A percentile compares a stretch with the other conserved stretches of the same genome.
These are phyloP conservation scores for Fusarium citri DNA, from an alignment of 2,329 filamentous ascomycete species.

Conservation along the genomic window DNA sequence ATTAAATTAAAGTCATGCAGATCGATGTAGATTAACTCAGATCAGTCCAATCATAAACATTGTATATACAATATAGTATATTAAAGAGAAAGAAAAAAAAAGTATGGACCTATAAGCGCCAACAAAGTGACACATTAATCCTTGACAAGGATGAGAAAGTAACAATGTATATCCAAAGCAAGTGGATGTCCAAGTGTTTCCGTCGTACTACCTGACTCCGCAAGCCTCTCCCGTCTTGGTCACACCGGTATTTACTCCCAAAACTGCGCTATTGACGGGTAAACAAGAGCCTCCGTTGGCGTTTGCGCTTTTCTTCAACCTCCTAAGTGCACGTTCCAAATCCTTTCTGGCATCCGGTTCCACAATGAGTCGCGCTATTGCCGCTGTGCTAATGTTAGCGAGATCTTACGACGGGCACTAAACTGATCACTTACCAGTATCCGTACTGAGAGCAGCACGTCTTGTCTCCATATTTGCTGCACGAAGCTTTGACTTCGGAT, in stretches of 20 bases:
- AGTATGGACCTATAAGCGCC: neutral
- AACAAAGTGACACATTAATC: neutral
- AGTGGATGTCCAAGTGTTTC: neutral
- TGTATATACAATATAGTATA: neutral
- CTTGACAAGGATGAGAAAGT: constrained; percentile 10
- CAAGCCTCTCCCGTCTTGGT: constrained; percentile 16
- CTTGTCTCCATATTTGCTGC: constrained; percentile 48
- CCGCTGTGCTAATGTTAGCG: constrained; percentile 42
- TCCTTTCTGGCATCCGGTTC: constrained; percentile 49
- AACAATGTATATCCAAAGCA: neutral
- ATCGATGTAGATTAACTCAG: neutral
- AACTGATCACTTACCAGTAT: constrained; percentile 48
- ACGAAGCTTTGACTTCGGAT: constrained; percentile 47
- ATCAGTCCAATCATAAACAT: neutral
- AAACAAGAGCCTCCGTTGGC: constrained; percentile 26
- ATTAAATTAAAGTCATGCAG: neutral
- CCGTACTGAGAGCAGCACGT: constrained; percentile 54
- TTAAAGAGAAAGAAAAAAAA: neutral
- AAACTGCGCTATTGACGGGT: constrained; percentile 1
- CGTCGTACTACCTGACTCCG: constrained; percentile 8
- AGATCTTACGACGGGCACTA: neutral
- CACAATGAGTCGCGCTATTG: constrained; percentile 47
- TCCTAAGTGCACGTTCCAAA: constrained; percentile 48
- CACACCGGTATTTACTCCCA: neutral
- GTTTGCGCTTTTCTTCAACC: neutral